phyloP scores from a whole-genome alignment of 805 yeast genomes.

The Blastobotrys peoriensis region DNA sequence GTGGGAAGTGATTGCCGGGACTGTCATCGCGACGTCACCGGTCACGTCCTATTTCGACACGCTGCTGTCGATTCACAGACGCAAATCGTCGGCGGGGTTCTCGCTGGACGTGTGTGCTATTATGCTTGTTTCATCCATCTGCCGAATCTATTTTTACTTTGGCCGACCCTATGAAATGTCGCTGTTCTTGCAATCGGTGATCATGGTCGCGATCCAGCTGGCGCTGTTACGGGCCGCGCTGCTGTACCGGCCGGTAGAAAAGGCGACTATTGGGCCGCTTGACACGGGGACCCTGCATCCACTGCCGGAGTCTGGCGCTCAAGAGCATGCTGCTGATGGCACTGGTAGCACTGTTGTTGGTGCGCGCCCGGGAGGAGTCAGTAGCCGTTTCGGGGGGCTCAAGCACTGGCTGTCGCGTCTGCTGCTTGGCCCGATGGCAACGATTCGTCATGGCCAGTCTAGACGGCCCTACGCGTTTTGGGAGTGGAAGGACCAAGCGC shows the following conservation, averaged over 20 bases:
- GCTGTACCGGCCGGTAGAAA: constrained; percentile 25
- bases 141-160: constrained; percentile 70
- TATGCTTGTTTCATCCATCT: constrained; percentile 70
- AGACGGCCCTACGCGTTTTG: constrained; percentile 55
- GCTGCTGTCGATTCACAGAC: constrained; percentile 56
- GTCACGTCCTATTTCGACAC: constrained; percentile 84
- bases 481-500: constrained; percentile 69
- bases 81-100: constrained; percentile 68
- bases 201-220: constrained; percentile 79
- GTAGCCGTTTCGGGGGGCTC: too few relatives aligned
- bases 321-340: neutral
- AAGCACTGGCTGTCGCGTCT: neutral
- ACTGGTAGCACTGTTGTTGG: neutral
- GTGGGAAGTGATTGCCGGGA: constrained; percentile 31
- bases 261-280: constrained; percentile 15
- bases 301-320: too few relatives aligned
- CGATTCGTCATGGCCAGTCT: constrained; percentile 3
- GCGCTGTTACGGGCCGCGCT: constrained; percentile 59
- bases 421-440: neutral
- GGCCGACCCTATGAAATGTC: constrained; percentile 80
- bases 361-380: neutral
- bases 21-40: constrained; percentile 74
- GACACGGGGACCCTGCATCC: constrained; percentile 7
- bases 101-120: constrained; percentile 91
- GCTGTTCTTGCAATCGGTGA: constrained; percentile 66